Evolutionary conservation across 495 filamentous ascomycete genomes (phyloP), one percentile per base, ranked within the genome.

Genomic region (Astrocystis sublimbata): DNA sequence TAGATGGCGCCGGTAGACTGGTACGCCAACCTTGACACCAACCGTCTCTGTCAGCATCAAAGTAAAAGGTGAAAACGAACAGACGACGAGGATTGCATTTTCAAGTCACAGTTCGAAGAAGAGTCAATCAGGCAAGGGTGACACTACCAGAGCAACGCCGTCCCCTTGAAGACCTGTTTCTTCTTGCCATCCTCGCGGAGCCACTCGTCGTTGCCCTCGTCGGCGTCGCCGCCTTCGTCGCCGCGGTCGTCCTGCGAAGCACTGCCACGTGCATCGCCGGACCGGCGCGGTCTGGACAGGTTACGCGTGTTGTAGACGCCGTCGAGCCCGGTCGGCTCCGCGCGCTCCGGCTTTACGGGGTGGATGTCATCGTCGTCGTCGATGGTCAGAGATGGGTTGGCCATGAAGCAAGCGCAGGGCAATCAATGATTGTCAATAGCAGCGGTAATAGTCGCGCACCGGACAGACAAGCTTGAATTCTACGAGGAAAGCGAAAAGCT

Each of bases 1-100:
- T 91, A 92, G 41, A 92, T 91, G 50, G 87, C 86, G 40, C 89
- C 89, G 42, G 85, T 82, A 0, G 84, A 86, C 69, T 90, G 87
- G 67, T 90, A 91, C 6, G 88, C 81, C 33, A 90, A 78, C 68
- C 68, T 71, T 68, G 1, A 38, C 64, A 74, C 77, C 74, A 13
- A 12, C 50, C 1, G 41, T 9, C 8, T 47, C 50, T 21, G 45
- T 66, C 36, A 71, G 59, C 43, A 40, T 63, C 24, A 52, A 35
- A 57, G 8, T 7, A 6, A 15, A n/a, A 13, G n/a, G 24, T 41
- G 9, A 21, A 26, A 30, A 49, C 42, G 46, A 3, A 21, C 28
- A 49, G 35, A 28, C n/a, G n/a, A n/a, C n/a, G n/a, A n/a, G n/a
- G n/a, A n/a, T n/a, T n/a, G n/a, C n/a, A n/a, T n/a, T n/a, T n/a